Conservation (phyloP, 2,329 filamentous ascomycete species). For the Coniochaeta prunicola region DNA sequence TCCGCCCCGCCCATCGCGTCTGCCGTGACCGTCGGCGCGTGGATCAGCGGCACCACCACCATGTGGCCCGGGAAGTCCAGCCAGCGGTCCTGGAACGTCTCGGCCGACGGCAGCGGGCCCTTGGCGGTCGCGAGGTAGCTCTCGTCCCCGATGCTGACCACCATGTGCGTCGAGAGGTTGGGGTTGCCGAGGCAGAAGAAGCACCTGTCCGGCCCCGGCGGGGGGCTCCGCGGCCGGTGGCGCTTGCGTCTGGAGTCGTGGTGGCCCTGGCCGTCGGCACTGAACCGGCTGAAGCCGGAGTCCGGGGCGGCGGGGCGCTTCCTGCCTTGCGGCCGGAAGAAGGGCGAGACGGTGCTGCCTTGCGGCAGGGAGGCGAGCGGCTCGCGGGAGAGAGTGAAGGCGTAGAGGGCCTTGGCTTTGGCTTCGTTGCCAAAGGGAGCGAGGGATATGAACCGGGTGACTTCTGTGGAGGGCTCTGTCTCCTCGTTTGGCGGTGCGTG, state of each 20-base stretch:
- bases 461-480: slow-evolving; percentile 37
- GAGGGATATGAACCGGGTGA: slow-evolving; percentile 88
- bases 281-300: slow-evolving; percentile 46
- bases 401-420: slow-evolving; percentile 78
- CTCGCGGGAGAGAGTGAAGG: slow-evolving; percentile 65
- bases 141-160: slow-evolving; percentile 81
- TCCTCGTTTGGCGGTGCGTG: slow-evolving; percentile 44
- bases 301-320: slow-evolving; percentile 51
- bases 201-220: slow-evolving; percentile 69
- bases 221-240: slow-evolving; percentile 40
- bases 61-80: slow-evolving; percentile 78
- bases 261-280: slow-evolving; percentile 27
- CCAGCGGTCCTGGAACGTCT: slow-evolving; percentile 57
- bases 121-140: slow-evolving; percentile 88
- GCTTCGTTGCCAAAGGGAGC: slow-evolving; percentile 67
- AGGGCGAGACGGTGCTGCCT: slow-evolving; percentile 71
- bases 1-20: slow-evolving; percentile 48
- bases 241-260: slow-evolving; percentile 36
- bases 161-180: slow-evolving; percentile 76
- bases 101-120: slow-evolving; percentile 68
- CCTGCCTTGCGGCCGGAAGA: slow-evolving; percentile 38
- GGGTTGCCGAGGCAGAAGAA: slow-evolving; percentile 95
- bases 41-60: slow-evolving; percentile 82
- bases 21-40: slow-evolving; percentile 65
- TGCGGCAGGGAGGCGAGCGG: slow-evolving; percentile 52